Percentiles rank a stretch among this genome's conserved stretches.
Evolutionary conservation across 352 stramenopile species (phyloP).

Genomic region (Pythium folliculosum): DNA sequence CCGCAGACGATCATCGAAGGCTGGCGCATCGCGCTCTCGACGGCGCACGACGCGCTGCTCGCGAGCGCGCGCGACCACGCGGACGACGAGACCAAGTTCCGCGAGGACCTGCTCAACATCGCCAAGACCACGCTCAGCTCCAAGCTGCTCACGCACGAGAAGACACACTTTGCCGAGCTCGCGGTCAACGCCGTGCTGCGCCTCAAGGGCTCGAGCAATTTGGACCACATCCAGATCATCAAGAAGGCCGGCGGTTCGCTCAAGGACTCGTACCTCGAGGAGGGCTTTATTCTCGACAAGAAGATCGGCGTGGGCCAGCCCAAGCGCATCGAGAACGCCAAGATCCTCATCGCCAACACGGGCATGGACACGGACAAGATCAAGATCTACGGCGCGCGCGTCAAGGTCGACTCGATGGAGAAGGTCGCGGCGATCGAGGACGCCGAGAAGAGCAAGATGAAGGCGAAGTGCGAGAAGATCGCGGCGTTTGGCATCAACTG

Average conservation of each 20-base stretch:
- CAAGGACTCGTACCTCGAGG: slow-evolving; percentile 97
- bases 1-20: slow-evolving; percentile 99
- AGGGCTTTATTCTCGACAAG: slow-evolving; percentile 99
- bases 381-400: slow-evolving; percentile 98
- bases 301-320: slow-evolving; percentile 95
- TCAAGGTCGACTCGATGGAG: slow-evolving; percentile 98
- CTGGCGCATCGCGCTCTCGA: slow-evolving; percentile 94
- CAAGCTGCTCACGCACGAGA: slow-evolving; percentile 98
- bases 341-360: slow-evolving; percentile 99
- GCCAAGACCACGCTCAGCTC: slow-evolving; percentile 97
- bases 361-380: slow-evolving; percentile 99
- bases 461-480: slow-evolving; percentile 98
- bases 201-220: slow-evolving; percentile 93
- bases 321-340: slow-evolving; percentile 97
- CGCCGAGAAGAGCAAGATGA: slow-evolving; percentile 99
- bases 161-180: slow-evolving; percentile 97
- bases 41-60: slow-evolving; percentile 91
- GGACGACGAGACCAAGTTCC: slow-evolving; percentile 85
- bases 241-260: slow-evolving; percentile 97
- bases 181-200: slow-evolving; percentile 96
- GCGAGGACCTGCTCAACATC: slow-evolving; percentile 97
- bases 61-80: slow-evolving; percentile 82
- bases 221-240: slow-evolving; percentile 99
- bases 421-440: slow-evolving; percentile 99
- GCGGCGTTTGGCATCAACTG: slow-evolving; percentile 98